Evolutionary conservation across 2,329 filamentous ascomycete genomes (phyloP).

Genomic region (Amphichorda felina): DNA sequence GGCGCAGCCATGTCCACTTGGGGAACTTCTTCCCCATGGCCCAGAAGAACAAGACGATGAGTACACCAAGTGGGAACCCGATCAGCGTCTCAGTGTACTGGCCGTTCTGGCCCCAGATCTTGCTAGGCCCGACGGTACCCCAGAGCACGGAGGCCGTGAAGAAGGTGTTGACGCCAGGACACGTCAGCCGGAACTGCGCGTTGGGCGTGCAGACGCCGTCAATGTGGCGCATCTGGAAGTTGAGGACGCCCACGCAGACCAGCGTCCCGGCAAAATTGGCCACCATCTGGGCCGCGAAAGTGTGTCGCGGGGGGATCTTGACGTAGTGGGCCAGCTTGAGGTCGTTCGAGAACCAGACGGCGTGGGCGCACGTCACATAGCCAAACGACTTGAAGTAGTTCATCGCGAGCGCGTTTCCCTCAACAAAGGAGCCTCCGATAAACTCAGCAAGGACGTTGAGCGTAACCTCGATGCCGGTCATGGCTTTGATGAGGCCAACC

Average conservation of each 20-base stretch:
- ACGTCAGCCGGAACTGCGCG: conserved; percentile 36
- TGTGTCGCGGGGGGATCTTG: conserved; percentile 48
- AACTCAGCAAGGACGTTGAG: conserved; percentile 42
- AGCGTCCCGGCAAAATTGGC: conserved; percentile 42
- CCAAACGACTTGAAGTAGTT: conserved; percentile 43
- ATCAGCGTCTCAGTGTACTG: conserved; percentile 34
- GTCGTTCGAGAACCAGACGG: conserved; percentile 36
- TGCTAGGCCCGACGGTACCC: conserved; percentile 39
- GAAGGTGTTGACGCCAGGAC: conserved; percentile 40
- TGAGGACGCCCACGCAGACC: conserved; percentile 34
- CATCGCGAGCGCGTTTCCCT: conserved; percentile 38
- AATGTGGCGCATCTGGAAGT: conserved; percentile 37
- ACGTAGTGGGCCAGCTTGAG: conserved; percentile 41
- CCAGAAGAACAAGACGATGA: conserved; percentile 30
- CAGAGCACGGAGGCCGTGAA: conserved; percentile 44
- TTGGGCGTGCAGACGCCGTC: conserved; percentile 33
- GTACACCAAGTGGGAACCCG: conserved; percentile 36
- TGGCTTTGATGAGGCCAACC: conserved; percentile 39
- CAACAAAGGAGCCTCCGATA: conserved; percentile 36
- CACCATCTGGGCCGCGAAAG: conserved; percentile 46
- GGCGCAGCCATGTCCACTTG: conserved; percentile 24
- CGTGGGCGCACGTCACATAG: conserved; percentile 36
- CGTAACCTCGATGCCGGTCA: conserved; percentile 38
- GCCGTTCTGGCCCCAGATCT: conserved; percentile 35
- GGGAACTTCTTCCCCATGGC: conserved; percentile 25